A percentile compares a stretch with the other conserved stretches of the same genome.
Conservation (phyloP, 1,284 basidiomycete species). For the Austropuccinia psidii region DNA sequence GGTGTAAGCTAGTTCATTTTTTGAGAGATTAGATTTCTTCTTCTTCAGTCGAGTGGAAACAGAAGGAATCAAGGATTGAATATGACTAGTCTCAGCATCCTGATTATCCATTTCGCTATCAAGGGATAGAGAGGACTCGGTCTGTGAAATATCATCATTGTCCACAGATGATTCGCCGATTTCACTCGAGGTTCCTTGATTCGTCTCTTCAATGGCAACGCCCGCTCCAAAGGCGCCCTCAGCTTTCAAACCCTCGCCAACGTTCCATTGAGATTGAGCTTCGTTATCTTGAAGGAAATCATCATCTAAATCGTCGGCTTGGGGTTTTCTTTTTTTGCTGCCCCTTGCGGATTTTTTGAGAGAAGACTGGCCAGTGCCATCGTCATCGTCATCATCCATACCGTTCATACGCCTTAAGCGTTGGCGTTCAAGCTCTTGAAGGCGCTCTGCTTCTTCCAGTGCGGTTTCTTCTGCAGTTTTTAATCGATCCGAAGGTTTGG, state of each 20-base stretch:
- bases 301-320: constrained; percentile 81
- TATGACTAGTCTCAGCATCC: neutral
- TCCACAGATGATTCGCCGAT: constrained; percentile 48
- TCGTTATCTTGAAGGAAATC: constrained; percentile 58
- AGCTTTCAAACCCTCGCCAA: constrained; percentile 52
- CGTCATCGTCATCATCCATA: constrained; percentile 59
- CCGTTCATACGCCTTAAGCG: constrained; percentile 81
- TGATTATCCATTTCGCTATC: constrained; percentile 46
- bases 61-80: constrained; percentile 23
- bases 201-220: constrained; percentile 43
- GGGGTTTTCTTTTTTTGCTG: constrained; percentile 53
- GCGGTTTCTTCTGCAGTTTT: constrained; percentile 95
- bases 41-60: constrained; percentile 39
- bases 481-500: constrained; percentile 88
- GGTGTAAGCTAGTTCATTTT: constrained; percentile 70
- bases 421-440: constrained; percentile 76
- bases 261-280: constrained; percentile 50
- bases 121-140: constrained; percentile 43
- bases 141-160: constrained; percentile 50
- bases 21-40: neutral
- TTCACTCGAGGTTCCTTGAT: constrained; percentile 42
- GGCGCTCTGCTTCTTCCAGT: constrained; percentile 72
- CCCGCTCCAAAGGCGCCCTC: constrained; percentile 48
- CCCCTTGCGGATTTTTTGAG: too few relatives aligned
- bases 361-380: constrained; percentile 48